Conservation (phyloP, 1,139 yeast species). For the Geotrichum reessii region DNA sequence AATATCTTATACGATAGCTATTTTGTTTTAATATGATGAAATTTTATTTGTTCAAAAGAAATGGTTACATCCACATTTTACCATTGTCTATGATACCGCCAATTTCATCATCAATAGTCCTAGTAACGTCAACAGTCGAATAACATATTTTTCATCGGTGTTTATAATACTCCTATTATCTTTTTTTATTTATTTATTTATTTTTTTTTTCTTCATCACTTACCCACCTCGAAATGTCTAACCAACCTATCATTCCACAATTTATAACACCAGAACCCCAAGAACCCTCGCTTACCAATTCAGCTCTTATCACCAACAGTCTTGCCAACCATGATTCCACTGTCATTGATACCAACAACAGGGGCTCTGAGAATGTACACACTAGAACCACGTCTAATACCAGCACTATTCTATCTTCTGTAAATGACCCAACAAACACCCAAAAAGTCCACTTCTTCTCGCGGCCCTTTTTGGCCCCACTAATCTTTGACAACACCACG, state of each 20-base stretch:
- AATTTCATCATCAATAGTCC: neutral
- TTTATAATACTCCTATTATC: too few species aligned
- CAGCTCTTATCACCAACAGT: neutral
- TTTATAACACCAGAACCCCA: neutral
- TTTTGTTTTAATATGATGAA: too few species aligned
- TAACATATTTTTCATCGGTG: too few species aligned
- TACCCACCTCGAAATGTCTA: neutral
- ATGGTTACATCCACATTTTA: neutral
- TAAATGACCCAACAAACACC: neutral
- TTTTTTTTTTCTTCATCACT: neutral
- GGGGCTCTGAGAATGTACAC: neutral
- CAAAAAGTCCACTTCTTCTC: conserved; percentile 21
- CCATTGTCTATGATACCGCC: neutral
- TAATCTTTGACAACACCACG: conserved; percentile 29
- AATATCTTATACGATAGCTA: too few species aligned
- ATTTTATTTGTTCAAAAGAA: too few species aligned
- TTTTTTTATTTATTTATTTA: too few species aligned
- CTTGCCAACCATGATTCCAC: neutral
- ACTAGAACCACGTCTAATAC: neutral
- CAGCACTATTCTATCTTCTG: neutral
- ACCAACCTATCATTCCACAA: neutral
- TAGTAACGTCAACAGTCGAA: too few species aligned
- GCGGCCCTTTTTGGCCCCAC: conserved; percentile 21
- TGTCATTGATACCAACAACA: neutral
- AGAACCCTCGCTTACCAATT: neutral